phyloP scores from a whole-genome alignment of 345 rosid genomes.

The Ricinus communis region DNA sequence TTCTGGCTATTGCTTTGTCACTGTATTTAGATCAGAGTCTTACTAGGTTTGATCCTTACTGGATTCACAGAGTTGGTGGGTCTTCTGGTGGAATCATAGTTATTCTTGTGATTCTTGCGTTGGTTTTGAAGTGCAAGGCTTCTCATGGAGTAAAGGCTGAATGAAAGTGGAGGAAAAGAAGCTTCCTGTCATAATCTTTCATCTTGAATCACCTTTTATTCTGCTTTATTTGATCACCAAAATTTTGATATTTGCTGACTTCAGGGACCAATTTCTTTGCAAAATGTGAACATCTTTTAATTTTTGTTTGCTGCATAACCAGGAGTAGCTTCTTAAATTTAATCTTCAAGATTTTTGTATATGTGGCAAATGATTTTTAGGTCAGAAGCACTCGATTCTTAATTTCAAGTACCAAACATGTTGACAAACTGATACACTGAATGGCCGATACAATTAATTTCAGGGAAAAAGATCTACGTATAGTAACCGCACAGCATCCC shows the following conservation, averaged over 20 bases:
- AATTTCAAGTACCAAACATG: too few relatives aligned
- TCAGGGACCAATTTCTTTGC: not conserved
- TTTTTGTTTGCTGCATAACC: not conserved
- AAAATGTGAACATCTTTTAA: too few relatives aligned
- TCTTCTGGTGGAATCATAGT: constrained; percentile 74
- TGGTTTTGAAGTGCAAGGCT: constrained; percentile 58
- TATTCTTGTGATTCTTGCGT: constrained; percentile 61
- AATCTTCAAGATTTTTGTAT: too few relatives aligned
- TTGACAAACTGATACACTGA: too few relatives aligned
- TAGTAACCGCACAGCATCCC: too few relatives aligned
- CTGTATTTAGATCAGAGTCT: constrained; percentile 58
- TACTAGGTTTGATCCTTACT: constrained; percentile 68
- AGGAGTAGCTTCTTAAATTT: too few relatives aligned
- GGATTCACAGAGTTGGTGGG: constrained; percentile 92
- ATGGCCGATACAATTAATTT: too few relatives aligned
- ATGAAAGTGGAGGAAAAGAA: constrained; percentile 1
- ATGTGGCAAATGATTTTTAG: too few relatives aligned
- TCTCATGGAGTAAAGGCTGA: not conserved
- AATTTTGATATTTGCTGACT: not conserved
- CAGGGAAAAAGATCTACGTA: too few relatives aligned
- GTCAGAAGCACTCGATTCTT: too few relatives aligned
- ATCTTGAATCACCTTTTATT: not conserved
- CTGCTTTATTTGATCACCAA: not conserved
- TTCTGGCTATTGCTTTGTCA: constrained; percentile 52
- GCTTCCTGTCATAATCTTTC: too few relatives aligned